Evolutionary conservation across 345 rosid genomes (phyloP).

Genomic region (Nasturtium officinale): DNA sequence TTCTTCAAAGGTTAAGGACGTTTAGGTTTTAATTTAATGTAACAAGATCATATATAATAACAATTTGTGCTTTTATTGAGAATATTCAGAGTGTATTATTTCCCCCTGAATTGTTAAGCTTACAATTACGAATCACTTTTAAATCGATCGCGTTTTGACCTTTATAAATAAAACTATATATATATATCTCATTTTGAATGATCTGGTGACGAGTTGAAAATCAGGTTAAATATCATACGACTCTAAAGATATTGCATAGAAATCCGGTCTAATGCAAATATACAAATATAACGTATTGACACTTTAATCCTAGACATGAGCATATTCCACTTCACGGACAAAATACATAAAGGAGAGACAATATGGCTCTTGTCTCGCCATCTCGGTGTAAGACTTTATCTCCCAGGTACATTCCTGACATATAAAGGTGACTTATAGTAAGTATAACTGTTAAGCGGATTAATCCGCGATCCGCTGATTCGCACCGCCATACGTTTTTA

Average conservation of each 20-base stretch:
- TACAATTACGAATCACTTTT: slow-evolving; percentile 1
- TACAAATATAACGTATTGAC: background rate
- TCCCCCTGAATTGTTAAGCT: background rate
- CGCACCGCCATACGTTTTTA: no score
- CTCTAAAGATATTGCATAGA: slow-evolving; percentile 17
- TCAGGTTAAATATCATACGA: no score
- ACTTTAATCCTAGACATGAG: slow-evolving; percentile 27
- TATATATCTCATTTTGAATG: slow-evolving; percentile 1
- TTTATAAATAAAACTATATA: background rate
- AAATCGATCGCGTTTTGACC: background rate
- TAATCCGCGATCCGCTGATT: no score
- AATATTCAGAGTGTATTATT: background rate
- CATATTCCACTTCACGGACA: slow-evolving; percentile 24
- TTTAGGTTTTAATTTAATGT: background rate
- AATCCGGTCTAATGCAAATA: slow-evolving; percentile 12
- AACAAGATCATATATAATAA: background rate
- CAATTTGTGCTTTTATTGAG: background rate
- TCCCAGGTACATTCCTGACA: background rate
- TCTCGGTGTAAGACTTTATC: slow-evolving; percentile 38
- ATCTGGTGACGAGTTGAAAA: no score
- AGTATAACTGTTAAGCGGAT: no score
- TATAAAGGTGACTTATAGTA: background rate
- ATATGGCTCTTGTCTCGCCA: slow-evolving; percentile 31
- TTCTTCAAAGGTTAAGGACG: background rate
- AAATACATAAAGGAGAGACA: slow-evolving; percentile 36